A percentile compares a stretch with the other conserved stretches of the same genome.
Conservation (phyloP, 2,329 filamentous ascomycete species). For the Penicillium hesseltinei region DNA sequence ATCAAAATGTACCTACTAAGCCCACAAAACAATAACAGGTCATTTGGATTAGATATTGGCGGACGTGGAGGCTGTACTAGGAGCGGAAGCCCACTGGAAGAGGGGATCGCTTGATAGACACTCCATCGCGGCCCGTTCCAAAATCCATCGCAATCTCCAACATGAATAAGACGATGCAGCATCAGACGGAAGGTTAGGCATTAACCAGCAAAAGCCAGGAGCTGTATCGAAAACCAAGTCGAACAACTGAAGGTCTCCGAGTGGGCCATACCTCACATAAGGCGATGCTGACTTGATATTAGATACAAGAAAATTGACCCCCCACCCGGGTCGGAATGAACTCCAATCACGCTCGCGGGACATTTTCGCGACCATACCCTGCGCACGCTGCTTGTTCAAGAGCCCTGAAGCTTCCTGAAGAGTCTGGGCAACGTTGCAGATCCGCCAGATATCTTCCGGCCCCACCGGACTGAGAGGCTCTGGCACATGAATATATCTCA, state of each 20-base stretch:
- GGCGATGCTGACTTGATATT: background rate
- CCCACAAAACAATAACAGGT: background rate
- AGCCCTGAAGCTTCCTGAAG: background rate
- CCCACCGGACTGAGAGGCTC: background rate
- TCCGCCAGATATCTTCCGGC: background rate
- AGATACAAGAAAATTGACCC: background rate
- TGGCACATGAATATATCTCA: background rate
- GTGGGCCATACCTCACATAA: background rate
- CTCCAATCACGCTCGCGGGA: background rate
- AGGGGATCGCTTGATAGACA: background rate
- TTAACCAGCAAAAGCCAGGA: background rate
- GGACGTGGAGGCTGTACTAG: background rate
- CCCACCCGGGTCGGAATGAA: background rate
- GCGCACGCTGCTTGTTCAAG: background rate
- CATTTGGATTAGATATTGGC: background rate
- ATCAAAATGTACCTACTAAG: background rate
- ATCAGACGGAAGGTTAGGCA: background rate
- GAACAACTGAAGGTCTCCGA: background rate
- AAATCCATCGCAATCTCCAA: background rate
- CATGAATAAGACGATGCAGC: background rate
- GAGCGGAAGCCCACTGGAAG: background rate
- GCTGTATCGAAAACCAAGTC: background rate
- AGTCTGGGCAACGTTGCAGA: background rate
- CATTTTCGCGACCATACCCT: background rate
- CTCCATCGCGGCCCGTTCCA: background rate